Evolutionary conservation across 2,329 filamentous ascomycete species (phyloP), one percentile per base, ranked within the genome.

Genomic region (Penicillium sumatraense): DNA sequence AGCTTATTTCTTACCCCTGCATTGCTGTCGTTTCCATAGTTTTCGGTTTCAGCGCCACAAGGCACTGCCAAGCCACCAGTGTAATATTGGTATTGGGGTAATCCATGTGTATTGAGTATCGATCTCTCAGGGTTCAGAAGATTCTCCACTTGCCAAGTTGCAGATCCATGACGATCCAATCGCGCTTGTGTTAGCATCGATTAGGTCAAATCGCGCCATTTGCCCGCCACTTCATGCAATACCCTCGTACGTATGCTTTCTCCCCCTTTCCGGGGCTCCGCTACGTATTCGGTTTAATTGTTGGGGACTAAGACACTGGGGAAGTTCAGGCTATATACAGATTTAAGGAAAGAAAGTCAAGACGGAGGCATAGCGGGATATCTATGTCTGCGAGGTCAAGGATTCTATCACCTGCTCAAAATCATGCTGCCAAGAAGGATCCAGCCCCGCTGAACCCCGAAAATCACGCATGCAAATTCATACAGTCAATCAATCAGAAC

Each of bases 121-220:
- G 40, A 44, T 26, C 40, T 9, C 20, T 51, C 53, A 56, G 53
- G 53, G 49, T 51, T 41, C 48, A 50, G 40, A 27, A 31, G 26
- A 21, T 33, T 38, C 40, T 11, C 40, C 40, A 44, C 40, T 44
- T 27, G 46, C 48, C 53, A 47, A 48, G 33, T 24, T 18, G 35
- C 27, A 31, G 27, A 47, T 57, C 49, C 14, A 18, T 26, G 49
- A 23, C 42, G 53, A 56, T 52, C 49, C 40, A 38, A 52, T 56
- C 29, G 49, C 49, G 49, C 16, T 9, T 20, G 16, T 21, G 11
- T 9, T 24, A 18, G 35, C 40, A 18, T 10, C 18, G 16, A 57
- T 59, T 49, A 42, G 24, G 45, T 48, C 50, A 54, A 58, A 60
- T 60, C 50, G 45, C 58, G 58, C 53, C 53, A 60, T 58, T 48